Percentiles rank a stretch among this genome's conserved stretches.
phyloP scores from a whole-genome alignment of 139 green algal genomes.

The Haematococcus lacustris region DNA sequence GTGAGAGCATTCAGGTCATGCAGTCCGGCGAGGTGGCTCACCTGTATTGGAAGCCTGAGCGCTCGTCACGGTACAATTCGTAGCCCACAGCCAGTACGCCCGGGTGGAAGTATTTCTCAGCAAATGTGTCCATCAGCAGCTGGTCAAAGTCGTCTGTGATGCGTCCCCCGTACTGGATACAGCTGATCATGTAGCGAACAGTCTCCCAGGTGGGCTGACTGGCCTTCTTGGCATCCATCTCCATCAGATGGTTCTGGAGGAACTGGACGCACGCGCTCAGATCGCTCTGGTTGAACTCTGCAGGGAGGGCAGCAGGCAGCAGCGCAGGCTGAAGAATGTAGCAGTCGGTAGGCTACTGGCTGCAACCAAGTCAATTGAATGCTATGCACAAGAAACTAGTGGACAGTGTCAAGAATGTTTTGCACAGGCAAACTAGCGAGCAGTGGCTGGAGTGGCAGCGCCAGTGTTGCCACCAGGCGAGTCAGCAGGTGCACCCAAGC shows the following conservation, averaged over 20 bases:
- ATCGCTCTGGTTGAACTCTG: conserved; percentile 91
- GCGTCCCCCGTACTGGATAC: conserved; percentile 90
- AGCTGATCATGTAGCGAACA: conserved; percentile 87
- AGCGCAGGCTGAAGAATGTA: no score
- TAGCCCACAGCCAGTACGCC: conserved; percentile 2
- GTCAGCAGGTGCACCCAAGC: no score
- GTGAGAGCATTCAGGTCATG: no score
- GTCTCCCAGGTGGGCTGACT: conserved; percentile 61
- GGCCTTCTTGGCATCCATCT: conserved; percentile 85
- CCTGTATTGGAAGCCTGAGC: conserved; percentile 55
- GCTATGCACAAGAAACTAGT: no score
- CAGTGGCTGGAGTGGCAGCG: no score
- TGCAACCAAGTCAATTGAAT: no score
- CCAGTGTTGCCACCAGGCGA: no score
- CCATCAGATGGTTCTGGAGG: conserved; percentile 87
- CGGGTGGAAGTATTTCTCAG: conserved; percentile 70
- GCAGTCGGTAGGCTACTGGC: no score
- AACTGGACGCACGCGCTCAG: conserved; percentile 81
- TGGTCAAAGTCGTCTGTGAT: conserved; percentile 95
- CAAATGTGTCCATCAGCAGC: conserved; percentile 88
- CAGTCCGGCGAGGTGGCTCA: no score
- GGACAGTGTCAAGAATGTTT: no score
- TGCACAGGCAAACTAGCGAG: no score
- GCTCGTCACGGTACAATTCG: conserved; percentile 63
- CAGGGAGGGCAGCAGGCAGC: no score